Evolutionary conservation across 2,329 filamentous ascomycete species (phyloP).

Genomic region (Calonectria pauciramosa): DNA sequence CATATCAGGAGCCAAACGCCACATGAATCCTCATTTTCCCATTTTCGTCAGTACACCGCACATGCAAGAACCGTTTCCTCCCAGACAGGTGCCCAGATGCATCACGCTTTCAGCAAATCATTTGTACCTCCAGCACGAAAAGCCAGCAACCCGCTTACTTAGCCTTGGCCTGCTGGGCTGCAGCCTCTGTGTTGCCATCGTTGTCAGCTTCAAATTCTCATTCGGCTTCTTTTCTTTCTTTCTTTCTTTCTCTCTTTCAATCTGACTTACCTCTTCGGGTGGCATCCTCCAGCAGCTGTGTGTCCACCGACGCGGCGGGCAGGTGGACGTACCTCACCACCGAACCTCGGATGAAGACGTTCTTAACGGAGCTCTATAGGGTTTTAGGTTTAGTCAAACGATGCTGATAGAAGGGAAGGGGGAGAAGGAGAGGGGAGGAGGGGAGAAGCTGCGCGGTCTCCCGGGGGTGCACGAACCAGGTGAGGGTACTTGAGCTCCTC

Average conservation of each 20-base stretch:
- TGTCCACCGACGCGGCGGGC: constrained; percentile 85
- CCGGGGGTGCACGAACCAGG: constrained; percentile 68
- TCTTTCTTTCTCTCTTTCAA: constrained; percentile 27
- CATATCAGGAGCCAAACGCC: constrained; percentile 48
- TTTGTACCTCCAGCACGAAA: background rate
- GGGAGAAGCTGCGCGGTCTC: background rate
- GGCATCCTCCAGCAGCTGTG: constrained; percentile 89
- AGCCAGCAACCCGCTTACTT: constrained; percentile 54
- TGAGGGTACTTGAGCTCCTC: constrained; percentile 97
- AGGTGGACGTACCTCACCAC: constrained; percentile 95
- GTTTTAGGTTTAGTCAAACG: constrained; percentile 12
- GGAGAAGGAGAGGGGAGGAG: background rate
- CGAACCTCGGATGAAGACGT: constrained; percentile 94
- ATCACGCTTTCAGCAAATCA: constrained; percentile 18
- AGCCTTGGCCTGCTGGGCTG: constrained; percentile 69
- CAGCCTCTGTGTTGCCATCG: constrained; percentile 60
- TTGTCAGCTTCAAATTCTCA: constrained; percentile 21
- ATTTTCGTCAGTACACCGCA: constrained; percentile 36
- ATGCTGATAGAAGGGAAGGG: background rate
- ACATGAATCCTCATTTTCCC: constrained; percentile 31
- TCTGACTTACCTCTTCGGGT: constrained; percentile 80
- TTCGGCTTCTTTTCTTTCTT: background rate
- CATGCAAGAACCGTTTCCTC: constrained; percentile 32
- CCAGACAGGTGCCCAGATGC: constrained; percentile 17
- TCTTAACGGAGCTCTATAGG: constrained; percentile 81